Base-by-base conservation (phyloP, 139 green algal species). In the Zygnema cylindricum region DNA sequence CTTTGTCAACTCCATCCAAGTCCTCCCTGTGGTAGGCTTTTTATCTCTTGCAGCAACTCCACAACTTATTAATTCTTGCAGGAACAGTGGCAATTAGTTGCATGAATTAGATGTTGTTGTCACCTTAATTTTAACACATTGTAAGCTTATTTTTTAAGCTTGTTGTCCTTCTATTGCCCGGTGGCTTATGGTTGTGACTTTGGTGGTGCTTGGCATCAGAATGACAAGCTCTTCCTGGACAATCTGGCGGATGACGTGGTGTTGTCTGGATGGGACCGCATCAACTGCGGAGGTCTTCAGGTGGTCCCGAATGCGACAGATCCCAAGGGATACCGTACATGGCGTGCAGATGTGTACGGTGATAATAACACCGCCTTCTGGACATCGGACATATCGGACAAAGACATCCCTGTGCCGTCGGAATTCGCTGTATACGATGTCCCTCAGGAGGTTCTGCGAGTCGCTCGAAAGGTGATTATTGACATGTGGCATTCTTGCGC, bases 1-100 rank as follows among this genome's bases (percentile, higher is more conserved):
- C 22, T 85, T 73, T 79, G 78, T 85, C 36, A 85, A 85, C 78
- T 85, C 78, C 49, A 42, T 85, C 38, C 78, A 85, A 85, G 78
- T 85, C 1, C 38, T 85, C 1, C 78, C 78, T 0, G 36, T 85
- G 78, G 35, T 79, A 42, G 43, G 71, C 71, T 25, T 30, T n/a
- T 30, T 25, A n/a, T 25, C 25, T 73, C 25, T n/a, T 30, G 30
- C 57, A 30, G 57, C 30, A 25, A 73, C 30, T 25, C 30, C 30
- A n/a, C 57, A n/a, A 30, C 57, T n/a, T 25, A 73, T 73, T 25
- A 30, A 73, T 25, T 30, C 30, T 73, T n/a, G n/a, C n/a, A n/a
- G n/a, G n/a, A n/a, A n/a, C n/a, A n/a, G n/a, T n/a, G n/a, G n/a
- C n/a, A n/a, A n/a, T n/a, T n/a, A n/a, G n/a, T n/a, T n/a, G n/a